Evolutionary conservation across 179 eudicot genomes (phyloP).

Genomic region (Patellifolia procumbens): DNA sequence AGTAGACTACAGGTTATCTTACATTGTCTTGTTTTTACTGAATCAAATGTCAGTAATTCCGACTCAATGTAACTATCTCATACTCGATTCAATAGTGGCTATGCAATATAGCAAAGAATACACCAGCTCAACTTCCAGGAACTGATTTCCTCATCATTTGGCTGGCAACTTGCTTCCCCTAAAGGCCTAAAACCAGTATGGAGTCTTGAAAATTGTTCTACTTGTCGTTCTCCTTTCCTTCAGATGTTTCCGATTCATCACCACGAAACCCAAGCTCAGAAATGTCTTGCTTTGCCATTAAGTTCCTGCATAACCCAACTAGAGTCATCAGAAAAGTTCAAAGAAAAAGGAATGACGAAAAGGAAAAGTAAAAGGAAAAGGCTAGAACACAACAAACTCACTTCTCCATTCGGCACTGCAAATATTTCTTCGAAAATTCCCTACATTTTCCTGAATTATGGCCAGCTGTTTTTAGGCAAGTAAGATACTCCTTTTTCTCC

Average conservation of each 20-base stretch:
- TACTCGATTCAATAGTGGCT: not conserved
- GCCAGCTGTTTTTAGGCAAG: slow-evolving; percentile 70
- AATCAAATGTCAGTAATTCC: not conserved
- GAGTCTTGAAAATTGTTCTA: slow-evolving; percentile 22
- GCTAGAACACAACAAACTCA: slow-evolving; percentile 36
- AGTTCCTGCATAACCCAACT: slow-evolving; percentile 53
- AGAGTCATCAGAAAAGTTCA: slow-evolving; percentile 4
- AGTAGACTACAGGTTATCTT: not conserved
- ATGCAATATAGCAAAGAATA: slow-evolving; percentile 5
- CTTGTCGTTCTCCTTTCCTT: slow-evolving; percentile 27
- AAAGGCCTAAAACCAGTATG: not conserved
- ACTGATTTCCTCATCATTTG: not conserved
- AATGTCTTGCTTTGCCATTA: slow-evolving; percentile 96
- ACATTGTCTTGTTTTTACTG: not conserved
- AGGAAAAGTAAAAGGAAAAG: not conserved
- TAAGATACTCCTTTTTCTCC: slow-evolving; percentile 83
- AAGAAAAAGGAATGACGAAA: too few relatives aligned
- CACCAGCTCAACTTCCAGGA: not conserved
- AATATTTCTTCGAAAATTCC: slow-evolving; percentile 72
- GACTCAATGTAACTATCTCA: not conserved
- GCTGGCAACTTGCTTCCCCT: slow-evolving; percentile 3
- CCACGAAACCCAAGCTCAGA: slow-evolving; percentile 85
- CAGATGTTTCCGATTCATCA: slow-evolving; percentile 35
- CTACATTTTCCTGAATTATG: slow-evolving; percentile 82
- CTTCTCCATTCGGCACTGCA: slow-evolving; percentile 94